Evolutionary conservation across 176 grass and related monocot genomes (phyloP).

Genomic region (Lolium perenne): DNA sequence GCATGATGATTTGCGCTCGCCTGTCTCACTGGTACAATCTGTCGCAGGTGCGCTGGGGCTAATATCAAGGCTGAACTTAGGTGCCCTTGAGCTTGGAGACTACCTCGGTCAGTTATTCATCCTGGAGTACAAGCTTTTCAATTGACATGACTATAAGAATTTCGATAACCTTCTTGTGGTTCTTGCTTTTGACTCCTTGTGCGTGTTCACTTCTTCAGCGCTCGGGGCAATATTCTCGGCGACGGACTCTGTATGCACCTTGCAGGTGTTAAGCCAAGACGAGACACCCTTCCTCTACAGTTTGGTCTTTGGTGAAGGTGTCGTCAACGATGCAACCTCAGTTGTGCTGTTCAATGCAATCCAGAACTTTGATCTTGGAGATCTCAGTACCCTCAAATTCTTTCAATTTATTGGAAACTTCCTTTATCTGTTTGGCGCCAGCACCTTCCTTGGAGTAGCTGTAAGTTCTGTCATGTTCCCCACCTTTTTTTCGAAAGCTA

Average conservation of each 20-base stretch:
- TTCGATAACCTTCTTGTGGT: background rate
- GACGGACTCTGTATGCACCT: constrained; percentile 95
- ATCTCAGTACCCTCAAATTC: constrained; percentile 50
- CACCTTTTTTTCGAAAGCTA: background rate
- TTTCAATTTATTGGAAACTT: constrained; percentile 71
- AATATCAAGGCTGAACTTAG: constrained; percentile 74
- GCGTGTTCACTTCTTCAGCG: constrained; percentile 55
- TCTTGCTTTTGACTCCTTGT: constrained; percentile 33
- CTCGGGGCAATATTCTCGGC: constrained; percentile 97
- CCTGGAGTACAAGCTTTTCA: background rate
- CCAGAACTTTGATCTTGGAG: constrained; percentile 68
- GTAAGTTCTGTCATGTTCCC: constrained; percentile 64
- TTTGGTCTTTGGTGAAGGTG: constrained; percentile 95
- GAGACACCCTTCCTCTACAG: constrained; percentile 96
- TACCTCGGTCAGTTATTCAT: constrained; percentile 68
- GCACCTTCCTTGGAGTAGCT: constrained; percentile 85
- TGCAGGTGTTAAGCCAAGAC: constrained; percentile 94
- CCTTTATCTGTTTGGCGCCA: constrained; percentile 69
- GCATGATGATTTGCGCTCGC: constrained; percentile 13
- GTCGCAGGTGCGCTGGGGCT: constrained; percentile 70
- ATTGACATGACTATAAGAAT: background rate
- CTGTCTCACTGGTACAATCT: background rate
- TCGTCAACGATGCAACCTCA: constrained; percentile 98
- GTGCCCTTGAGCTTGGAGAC: constrained; percentile 75
- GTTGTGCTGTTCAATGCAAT: constrained; percentile 94